Conservation (phyloP, 176 grass and related monocot species). For the Cymbopogon citratus region DNA sequence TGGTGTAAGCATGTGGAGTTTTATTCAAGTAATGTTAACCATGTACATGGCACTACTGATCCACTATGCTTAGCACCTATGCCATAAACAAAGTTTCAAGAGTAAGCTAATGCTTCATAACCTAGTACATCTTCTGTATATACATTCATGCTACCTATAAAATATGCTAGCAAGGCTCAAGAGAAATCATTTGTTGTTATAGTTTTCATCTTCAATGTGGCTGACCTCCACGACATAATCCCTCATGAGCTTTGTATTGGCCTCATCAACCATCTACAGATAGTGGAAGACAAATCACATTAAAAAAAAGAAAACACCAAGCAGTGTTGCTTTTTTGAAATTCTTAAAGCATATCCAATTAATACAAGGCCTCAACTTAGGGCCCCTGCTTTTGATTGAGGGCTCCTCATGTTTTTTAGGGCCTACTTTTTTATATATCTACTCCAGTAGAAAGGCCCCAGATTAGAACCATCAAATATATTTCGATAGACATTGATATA, state of each 20-base stretch:
- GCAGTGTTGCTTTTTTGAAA: not conserved
- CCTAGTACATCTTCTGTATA: not conserved
- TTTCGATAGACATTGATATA: too few species aligned
- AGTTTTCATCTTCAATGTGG: constrained; percentile 55
- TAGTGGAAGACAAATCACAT: not conserved
- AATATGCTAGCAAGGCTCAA: too few species aligned
- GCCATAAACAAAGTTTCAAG: not conserved
- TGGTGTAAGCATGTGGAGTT: not conserved
- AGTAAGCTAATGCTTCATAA: not conserved
- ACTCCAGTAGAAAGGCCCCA: too few species aligned
- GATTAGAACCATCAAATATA: too few species aligned
- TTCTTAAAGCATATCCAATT: too few species aligned
- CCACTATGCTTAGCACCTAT: not conserved
- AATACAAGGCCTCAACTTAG: too few species aligned
- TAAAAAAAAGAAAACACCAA: not conserved
- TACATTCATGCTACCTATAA: not conserved
- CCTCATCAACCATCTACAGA: constrained; percentile 82
- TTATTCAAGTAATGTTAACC: not conserved
- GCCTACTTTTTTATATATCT: too few species aligned
- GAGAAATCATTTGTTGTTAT: constrained; percentile 15
- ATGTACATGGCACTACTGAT: not conserved
- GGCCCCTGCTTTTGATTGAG: too few species aligned
- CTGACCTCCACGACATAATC: constrained; percentile 84
- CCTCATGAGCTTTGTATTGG: constrained; percentile 79
- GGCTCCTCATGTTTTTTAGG: too few species aligned